A percentile compares a stretch with the other conserved stretches of the same genome.
Evolutionary conservation across 2,329 filamentous ascomycete species (phyloP).

Genomic region (Monilinia laxa): DNA sequence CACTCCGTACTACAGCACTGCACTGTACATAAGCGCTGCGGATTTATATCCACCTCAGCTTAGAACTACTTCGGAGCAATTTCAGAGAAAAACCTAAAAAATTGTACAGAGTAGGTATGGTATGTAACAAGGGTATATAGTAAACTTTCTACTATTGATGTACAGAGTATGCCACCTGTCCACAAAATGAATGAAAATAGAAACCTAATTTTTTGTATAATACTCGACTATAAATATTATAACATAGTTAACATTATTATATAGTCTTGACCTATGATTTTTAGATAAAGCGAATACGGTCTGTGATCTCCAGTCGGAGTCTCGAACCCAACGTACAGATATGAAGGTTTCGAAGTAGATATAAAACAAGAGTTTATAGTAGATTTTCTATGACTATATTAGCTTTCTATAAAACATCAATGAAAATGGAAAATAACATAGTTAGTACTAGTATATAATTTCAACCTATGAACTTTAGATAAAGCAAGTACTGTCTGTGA

Average conservation of each 20-base stretch:
- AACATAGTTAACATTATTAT: not conserved
- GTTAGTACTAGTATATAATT: not conserved
- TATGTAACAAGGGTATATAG: conserved; percentile 1
- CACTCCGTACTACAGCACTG: not conserved
- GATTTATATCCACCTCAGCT: not conserved
- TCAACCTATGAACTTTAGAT: not conserved
- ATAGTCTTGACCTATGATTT: too few species aligned
- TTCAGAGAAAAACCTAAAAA: not conserved
- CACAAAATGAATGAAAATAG: not conserved
- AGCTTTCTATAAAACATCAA: too few species aligned
- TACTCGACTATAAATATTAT: not conserved
- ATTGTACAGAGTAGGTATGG: not conserved
- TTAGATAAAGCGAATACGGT: too few species aligned
- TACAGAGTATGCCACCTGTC: not conserved
- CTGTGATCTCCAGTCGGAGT: too few species aligned
- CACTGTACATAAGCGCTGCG: not conserved
- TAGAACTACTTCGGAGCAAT: not conserved
- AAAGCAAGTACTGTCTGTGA: not conserved
- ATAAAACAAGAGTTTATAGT: too few species aligned
- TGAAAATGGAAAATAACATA: not conserved
- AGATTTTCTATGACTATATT: too few species aligned
- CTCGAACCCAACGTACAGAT: too few species aligned
- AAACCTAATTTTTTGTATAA: not conserved
- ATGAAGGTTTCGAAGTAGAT: too few species aligned
- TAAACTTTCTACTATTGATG: not conserved